phyloP scores from a whole-genome alignment of 73 alveolate genomes.

The Paraurostyla sp. region DNA sequence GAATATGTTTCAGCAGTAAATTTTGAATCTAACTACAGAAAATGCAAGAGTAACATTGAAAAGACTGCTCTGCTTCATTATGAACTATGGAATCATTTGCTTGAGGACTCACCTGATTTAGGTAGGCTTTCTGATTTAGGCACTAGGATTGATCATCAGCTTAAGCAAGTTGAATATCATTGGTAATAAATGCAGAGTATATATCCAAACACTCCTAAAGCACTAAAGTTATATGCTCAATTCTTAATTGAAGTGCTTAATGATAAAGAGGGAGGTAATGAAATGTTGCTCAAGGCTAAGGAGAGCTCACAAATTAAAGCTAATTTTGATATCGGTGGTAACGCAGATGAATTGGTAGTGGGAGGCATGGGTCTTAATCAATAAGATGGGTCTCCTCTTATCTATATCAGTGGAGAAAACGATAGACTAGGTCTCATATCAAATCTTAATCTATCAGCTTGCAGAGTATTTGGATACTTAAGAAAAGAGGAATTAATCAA shows the following conservation, averaged over 20 bases:
- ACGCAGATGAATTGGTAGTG: constrained; percentile 42
- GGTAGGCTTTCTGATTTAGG: constrained; percentile 89
- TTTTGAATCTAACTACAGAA: constrained; percentile 81
- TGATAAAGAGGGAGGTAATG: constrained; percentile 91
- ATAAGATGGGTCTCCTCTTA: constrained; percentile 64
- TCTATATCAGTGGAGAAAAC: constrained; percentile 62
- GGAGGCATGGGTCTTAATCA: constrained; percentile 53
- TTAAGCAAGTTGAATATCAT: constrained; percentile 84
- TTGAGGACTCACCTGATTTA: constrained; percentile 91
- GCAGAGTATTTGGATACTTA: constrained; percentile 62
- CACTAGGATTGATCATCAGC: constrained; percentile 80
- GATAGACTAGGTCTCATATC: constrained; percentile 62
- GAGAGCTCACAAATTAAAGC: constrained; percentile 56
- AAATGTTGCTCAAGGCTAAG: constrained; percentile 78
- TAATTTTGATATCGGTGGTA: constrained; percentile 57
- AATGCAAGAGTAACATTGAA: constrained; percentile 85
- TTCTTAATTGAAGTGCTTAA: constrained; percentile 89
- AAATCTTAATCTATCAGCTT: constrained; percentile 37
- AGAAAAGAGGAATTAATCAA: constrained; percentile 66
- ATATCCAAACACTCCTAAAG: constrained; percentile 84
- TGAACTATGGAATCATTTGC: constrained; percentile 92
- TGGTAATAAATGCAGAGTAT: constrained; percentile 89
- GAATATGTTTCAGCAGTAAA: constrained; percentile 88
- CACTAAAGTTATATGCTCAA: constrained; percentile 86
- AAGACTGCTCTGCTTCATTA: constrained; percentile 82